Percentiles rank a stretch among this genome's conserved stretches.
Evolutionary conservation across 1,284 basidiomycete genomes (phyloP).

Genomic region (Exobasidium cylindrosporum): DNA sequence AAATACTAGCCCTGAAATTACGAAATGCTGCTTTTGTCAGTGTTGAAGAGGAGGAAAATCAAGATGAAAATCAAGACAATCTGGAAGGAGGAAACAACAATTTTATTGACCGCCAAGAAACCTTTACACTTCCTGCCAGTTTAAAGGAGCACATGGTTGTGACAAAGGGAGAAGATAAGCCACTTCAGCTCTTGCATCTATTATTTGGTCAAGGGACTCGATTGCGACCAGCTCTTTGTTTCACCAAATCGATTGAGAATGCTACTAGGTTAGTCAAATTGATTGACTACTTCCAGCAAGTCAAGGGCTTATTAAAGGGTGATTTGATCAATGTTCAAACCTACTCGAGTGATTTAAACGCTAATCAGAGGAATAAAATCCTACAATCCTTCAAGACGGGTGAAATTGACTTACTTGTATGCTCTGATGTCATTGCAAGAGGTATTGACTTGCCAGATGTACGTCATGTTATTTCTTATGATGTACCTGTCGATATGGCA

Average conservation of each 20-base stretch:
- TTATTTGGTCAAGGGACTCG: constrained; percentile 61
- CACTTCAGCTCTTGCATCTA: constrained; percentile 82
- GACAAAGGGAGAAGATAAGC: constrained; percentile 76
- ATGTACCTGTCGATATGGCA: constrained; percentile 90
- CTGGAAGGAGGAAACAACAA: constrained; percentile 57
- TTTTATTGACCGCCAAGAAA: constrained; percentile 64
- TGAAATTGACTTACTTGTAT: constrained; percentile 83
- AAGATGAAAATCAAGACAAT: constrained; percentile 29
- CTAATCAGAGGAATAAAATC: constrained; percentile 71
- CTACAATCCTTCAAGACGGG: constrained; percentile 77
- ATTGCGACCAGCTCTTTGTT: constrained; percentile 69
- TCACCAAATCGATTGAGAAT: constrained; percentile 93
- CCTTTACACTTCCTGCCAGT: constrained; percentile 43
- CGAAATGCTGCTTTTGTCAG: constrained; percentile 82
- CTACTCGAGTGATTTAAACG: constrained; percentile 83
- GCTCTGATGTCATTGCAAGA: constrained; percentile 90
- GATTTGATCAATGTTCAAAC: constrained; percentile 27
- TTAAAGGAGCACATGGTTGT: constrained; percentile 69
- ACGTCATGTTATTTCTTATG: constrained; percentile 87
- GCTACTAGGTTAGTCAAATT: constrained; percentile 77
- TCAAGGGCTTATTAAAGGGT: constrained; percentile 3
- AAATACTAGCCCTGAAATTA: constrained; percentile 78
- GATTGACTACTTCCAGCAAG: constrained; percentile 72
- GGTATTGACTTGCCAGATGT: constrained; percentile 95
- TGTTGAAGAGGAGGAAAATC: constrained; percentile 57